These are phyloP conservation scores for Aspergillus phoenicis DNA, from an alignment of 2,329 filamentous ascomycete genomes.

Conservation along the genomic window DNA sequence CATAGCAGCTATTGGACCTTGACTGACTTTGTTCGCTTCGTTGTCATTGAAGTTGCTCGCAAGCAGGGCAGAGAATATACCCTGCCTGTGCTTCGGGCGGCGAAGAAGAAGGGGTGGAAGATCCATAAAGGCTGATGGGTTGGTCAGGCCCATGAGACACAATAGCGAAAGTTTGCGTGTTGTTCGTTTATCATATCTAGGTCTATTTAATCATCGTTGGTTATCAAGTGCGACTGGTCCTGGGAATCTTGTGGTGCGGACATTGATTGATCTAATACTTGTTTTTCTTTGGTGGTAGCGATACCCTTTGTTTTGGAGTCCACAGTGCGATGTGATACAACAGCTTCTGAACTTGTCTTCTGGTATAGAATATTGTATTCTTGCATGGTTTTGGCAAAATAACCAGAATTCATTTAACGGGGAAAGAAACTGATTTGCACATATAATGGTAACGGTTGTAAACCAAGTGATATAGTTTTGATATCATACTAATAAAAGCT, in stretches of 20 bases:
- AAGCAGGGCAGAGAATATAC: constrained; percentile 66
- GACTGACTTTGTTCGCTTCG: constrained; percentile 82
- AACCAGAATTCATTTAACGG: no score
- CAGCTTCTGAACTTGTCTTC: background rate
- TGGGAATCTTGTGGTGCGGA: background rate
- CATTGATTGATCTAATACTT: background rate
- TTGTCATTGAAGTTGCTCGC: constrained; percentile 85
- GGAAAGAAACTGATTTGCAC: no score
- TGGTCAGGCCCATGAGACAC: background rate
- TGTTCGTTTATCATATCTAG: background rate
- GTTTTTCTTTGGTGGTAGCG: background rate
- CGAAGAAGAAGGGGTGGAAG: constrained; percentile 56
- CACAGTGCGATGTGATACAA: background rate
- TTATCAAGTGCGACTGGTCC: background rate
- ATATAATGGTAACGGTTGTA: no score
- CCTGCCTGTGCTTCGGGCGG: constrained; percentile 56
- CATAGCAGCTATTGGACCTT: constrained; percentile 94
- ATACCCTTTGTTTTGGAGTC: background rate
- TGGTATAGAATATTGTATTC: no score
- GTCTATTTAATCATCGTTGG: background rate
- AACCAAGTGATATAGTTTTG: no score
- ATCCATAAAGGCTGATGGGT: constrained; percentile 34
- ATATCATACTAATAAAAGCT: background rate
- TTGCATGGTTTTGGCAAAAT: no score
- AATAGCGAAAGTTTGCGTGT: background rate